Percentiles rank a stretch among this genome's conserved stretches.
These are phyloP conservation scores for Beta vulgaris DNA, from an alignment of 148 eudicot genomes.

Conservation along the genomic window DNA sequence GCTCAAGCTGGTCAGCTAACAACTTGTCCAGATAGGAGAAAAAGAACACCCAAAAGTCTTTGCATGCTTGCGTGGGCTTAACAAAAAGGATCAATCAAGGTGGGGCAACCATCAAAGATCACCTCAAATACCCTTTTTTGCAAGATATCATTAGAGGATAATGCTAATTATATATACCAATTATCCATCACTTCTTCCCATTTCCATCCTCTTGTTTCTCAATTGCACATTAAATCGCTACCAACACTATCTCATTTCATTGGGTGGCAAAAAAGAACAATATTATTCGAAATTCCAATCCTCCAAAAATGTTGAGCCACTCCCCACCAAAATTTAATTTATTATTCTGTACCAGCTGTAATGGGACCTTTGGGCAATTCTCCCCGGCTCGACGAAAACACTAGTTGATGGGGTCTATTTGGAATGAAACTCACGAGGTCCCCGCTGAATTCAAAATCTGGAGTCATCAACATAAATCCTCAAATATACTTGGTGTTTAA, in stretches of 20 bases:
- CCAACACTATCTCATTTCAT: not conserved
- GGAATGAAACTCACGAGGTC: slow-evolving; percentile 20
- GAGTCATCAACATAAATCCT: slow-evolving; percentile 9
- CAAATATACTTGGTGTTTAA: slow-evolving; percentile 25
- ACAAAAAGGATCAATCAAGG: slow-evolving; percentile 4
- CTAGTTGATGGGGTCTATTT: slow-evolving; percentile 12
- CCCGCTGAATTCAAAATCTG: slow-evolving; percentile 4
- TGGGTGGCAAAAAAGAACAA: not conserved
- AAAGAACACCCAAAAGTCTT: slow-evolving; percentile 7
- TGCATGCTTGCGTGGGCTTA: not conserved
- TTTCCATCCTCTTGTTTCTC: slow-evolving; percentile 14
- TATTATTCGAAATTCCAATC: not conserved
- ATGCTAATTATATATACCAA: slow-evolving; percentile 11
- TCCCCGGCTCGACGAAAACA: slow-evolving; percentile 6
- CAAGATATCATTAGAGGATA: slow-evolving; percentile 21
- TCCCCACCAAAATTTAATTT: not conserved
- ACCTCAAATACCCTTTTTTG: slow-evolving; percentile 10
- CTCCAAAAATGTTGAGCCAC: slow-evolving; percentile 4
- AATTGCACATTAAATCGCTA: not conserved
- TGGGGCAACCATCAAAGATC: slow-evolving; percentile 14
- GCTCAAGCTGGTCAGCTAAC: slow-evolving; percentile 4
- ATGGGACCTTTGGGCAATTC: slow-evolving; percentile 3
- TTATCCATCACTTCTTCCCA: slow-evolving; percentile 13
- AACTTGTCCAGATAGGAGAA: not conserved
- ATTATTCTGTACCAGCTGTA: slow-evolving; percentile 16